Base-by-base conservation (phyloP, 2,329 filamentous ascomycete species). In the Periconia digitata region DNA sequence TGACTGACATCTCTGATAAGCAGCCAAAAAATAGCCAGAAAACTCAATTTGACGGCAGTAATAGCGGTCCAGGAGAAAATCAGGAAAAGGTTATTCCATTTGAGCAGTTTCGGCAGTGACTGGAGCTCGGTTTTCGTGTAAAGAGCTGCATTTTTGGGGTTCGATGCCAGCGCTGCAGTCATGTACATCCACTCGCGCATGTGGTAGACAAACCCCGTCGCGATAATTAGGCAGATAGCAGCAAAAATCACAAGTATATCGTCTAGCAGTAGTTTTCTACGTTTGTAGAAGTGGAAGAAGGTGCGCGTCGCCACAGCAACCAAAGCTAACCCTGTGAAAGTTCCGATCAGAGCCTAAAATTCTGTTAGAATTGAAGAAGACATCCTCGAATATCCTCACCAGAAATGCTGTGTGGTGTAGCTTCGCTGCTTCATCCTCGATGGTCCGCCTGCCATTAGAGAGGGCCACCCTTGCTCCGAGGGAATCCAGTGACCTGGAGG, bases 1-100 rank as follows among this genome's bases (percentile, higher is more conserved):
- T 21, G 24, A 8, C n/a, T 21, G 13, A 50, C 48, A 21, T 47
- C 24, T 29, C 44, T 27, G 17, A 51, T 38, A n/a, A 51, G 18
- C 3, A 13, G 18, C 23, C 36, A 22, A 39, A 51, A 51, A 16
- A 51, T 47, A 12, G 36, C 45, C 18, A 51, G 34, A 21, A 51
- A 51, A n/a, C 15, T 22, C 5, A 51, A 7, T 36, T 51, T 51
- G 17, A 51, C 38, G 15, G 24, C 16, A 15, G 17, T 40, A 27
- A 22, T 47, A 6, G 18, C 13, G 3, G 49, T 51, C 49, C 47
- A 49, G 15, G 29, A 7, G 21, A 49, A 44, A 2, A 16, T 8
- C n/a, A 49, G 7, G 20, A 22, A 49, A 12, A 41, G 8, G 34
- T 49, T 45, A 17, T 17, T 22, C 42, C 36, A 49, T 41, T 45